Base-by-base conservation (phyloP, 306 rosid species). In the Styphnolobium japonicum region DNA sequence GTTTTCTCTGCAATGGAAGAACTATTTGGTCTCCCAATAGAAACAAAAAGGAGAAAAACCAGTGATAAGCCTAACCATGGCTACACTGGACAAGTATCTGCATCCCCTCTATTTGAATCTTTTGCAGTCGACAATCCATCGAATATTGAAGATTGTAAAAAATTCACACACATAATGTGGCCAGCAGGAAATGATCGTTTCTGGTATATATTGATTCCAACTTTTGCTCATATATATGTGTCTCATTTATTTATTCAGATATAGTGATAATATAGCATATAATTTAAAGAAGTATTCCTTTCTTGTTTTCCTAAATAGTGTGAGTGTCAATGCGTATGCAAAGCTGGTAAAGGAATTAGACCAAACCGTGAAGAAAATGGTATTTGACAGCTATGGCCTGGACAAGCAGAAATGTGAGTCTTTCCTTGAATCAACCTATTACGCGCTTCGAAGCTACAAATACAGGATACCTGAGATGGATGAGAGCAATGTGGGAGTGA, bases 381-480 rank as follows among this genome's bases (percentile, higher is more conserved):
- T 82, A 49, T 82, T 68, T 39, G 85, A 82, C 1, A 76, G 78
- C 73, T 82, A 76, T 49, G 81, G 81, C 9, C 4, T 82, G 29
- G 57, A 68, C 5, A 76, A n/a, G 25, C 0, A 45, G 40, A 65
- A 81, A 22, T 82, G 81, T 33, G 78, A 75, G n/a, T 58, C 67
- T 3, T 61, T 75, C 48, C 57, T 76, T 0, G 60, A 68, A 67
- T 67, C 78, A 37, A 60, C 12, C 40, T 49, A 48, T 18, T 68
- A 76, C 52, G 65, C 49, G 12, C 57, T 82, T 16, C 43, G 82
- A 23, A 18, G 71, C 72, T 82, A 67, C 82, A 76, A 61, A 31
- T 82, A 82, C n/a, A 36, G 22, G 22, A 52, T 57, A 61, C 60
- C 85, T 9, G 36, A 5, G 37, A 61, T 0, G 34, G 51, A 49